phyloP scores from a whole-genome alignment of 768 basidiomycete species.

The Pulveroboletus sp. region DNA sequence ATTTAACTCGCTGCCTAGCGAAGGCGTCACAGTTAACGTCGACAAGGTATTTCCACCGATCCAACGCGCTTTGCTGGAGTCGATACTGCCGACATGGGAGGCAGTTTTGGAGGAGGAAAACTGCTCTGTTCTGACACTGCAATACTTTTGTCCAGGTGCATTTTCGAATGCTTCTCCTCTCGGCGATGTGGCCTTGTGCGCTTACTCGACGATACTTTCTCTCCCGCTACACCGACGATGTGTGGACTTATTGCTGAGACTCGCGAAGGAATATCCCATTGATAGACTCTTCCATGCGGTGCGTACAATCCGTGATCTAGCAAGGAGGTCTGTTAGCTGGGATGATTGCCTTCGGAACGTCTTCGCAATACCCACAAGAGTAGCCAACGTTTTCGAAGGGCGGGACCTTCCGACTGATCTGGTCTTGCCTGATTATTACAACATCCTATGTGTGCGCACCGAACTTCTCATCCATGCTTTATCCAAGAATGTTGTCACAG shows the following conservation, averaged over 20 bases:
- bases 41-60: constrained; percentile 43
- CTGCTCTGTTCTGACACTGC: constrained; percentile 44
- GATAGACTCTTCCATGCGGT: constrained; percentile 58
- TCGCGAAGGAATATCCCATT: constrained; percentile 61
- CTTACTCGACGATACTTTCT: constrained; percentile 63
- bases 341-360: constrained; percentile 68
- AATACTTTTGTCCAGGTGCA: constrained; percentile 70
- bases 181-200: constrained; percentile 49
- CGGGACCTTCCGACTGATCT: constrained; percentile 44
- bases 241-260: constrained; percentile 47
- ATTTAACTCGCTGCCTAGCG: constrained; percentile 37
- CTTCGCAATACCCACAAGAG: constrained; percentile 66
- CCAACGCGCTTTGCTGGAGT: constrained; percentile 61
- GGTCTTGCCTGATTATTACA: constrained; percentile 54
- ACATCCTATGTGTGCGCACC: constrained; percentile 45
- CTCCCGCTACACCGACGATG: constrained; percentile 45
- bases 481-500: constrained; percentile 34
- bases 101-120: constrained; percentile 45
- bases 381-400: constrained; percentile 63
- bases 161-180: constrained; percentile 50
- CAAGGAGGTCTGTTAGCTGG: constrained; percentile 49
- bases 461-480: constrained; percentile 49
- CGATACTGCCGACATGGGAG: constrained; percentile 70
- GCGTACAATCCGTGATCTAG: constrained; percentile 29
- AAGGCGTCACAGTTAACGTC: constrained; percentile 18